These are phyloP conservation scores for Xenoacremonium recifei DNA, from an alignment of 2,329 filamentous ascomycete species.

Conservation along the genomic window DNA sequence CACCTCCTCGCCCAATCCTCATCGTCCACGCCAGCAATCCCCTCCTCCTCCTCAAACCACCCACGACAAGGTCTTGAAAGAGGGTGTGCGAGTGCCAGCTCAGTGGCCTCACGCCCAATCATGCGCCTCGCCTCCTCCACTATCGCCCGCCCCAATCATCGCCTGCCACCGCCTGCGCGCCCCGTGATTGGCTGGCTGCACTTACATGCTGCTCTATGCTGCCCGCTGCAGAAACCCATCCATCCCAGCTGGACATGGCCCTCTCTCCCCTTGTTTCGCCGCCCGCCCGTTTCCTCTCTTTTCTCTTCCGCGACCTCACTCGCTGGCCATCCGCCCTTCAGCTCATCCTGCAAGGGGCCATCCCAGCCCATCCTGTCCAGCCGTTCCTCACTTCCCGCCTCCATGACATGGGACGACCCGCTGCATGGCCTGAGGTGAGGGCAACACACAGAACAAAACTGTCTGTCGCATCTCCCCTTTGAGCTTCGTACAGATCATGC, in stretches of 20 bases:
- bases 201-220: background rate
- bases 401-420: slow-evolving; percentile 5
- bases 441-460: background rate
- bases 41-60: no score
- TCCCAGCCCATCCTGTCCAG: no score
- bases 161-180: slow-evolving; percentile 17
- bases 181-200: background rate
- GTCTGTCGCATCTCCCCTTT: slow-evolving; percentile 15
- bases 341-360: no score
- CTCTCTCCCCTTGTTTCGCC: slow-evolving; percentile 3
- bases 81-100: slow-evolving; percentile 18
- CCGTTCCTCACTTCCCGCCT: slow-evolving; percentile 18
- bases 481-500: slow-evolving; percentile 20
- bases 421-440: background rate
- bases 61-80: no score
- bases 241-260: background rate
- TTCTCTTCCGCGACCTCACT: no score
- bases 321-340: no score
- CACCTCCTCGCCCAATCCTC: slow-evolving; percentile 21
- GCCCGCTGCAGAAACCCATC: background rate
- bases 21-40: slow-evolving; percentile 25
- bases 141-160: slow-evolving; percentile 17
- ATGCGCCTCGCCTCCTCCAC: slow-evolving; percentile 22
- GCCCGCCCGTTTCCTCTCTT: no score
- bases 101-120: slow-evolving; percentile 28